Percentiles rank a stretch among this genome's conserved stretches.
Conservation (phyloP, 768 basidiomycete species). For the Pholiota conissans region DNA sequence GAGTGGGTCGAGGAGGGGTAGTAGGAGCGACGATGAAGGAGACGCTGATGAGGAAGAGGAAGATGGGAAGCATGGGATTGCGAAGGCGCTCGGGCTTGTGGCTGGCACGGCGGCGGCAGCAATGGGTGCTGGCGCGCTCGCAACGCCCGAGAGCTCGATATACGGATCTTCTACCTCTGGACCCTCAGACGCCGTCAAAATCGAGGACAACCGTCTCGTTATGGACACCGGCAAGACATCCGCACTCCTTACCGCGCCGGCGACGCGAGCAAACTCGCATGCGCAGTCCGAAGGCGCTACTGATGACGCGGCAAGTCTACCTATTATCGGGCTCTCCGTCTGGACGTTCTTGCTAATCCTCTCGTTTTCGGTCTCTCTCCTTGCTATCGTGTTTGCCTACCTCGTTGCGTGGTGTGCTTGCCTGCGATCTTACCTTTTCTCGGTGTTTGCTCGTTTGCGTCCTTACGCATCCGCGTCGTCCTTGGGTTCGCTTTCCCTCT, state of each 20-base stretch:
- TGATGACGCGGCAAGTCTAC: conserved; percentile 5
- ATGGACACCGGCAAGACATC: background rate
- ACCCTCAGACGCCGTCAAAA: background rate
- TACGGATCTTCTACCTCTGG: background rate
- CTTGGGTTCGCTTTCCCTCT: no score
- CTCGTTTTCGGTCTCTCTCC: conserved; percentile 7
- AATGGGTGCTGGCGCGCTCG: conserved; percentile 14
- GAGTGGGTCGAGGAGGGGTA: conserved; percentile 4
- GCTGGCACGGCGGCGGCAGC: background rate
- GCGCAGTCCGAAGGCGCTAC: background rate
- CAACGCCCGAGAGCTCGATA: conserved; percentile 21
- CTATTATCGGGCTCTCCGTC: conserved; percentile 1
- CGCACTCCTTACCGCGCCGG: background rate
- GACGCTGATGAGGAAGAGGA: conserved; percentile 23
- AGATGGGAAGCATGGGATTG: background rate
- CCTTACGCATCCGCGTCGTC: no score
- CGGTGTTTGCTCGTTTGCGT: background rate
- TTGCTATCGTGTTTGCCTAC: background rate
- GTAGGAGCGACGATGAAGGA: conserved; percentile 5
- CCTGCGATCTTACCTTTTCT: background rate
- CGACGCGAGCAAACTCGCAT: conserved; percentile 2
- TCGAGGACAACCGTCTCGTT: background rate
- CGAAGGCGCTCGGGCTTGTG: background rate
- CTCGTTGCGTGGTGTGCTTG: no score
- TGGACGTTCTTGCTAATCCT: conserved; percentile 5